Base-by-base conservation (phyloP, 148 eudicot genomes). In the Chenopodium suecicum region DNA sequence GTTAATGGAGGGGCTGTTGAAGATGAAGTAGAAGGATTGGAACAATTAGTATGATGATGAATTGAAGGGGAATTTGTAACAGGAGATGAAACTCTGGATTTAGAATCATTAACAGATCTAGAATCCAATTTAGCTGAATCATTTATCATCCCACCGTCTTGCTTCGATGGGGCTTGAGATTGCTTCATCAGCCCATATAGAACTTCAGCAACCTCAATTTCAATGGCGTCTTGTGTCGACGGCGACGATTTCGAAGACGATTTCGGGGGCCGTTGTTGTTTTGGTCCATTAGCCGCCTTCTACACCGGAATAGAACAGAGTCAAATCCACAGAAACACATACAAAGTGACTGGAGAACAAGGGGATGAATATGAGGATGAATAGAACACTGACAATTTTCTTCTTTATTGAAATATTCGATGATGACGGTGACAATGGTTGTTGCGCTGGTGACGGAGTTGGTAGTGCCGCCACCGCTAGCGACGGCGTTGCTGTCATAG, bases 131-230 rank as follows among this genome's bases (percentile, higher is more conserved):
- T 87, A 72, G 79, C 86, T 47, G 88, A 83, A 78, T 88, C 91
- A 84, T 80, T 88, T 4, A 83, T 70, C 70, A 41, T 8, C 58
- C 17, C 29, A 13, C 66, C 48, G 8, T 93, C 97, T 19, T 86
- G 92, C 80, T 90, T 92, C 0, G 76, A 77, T 47, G 95, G 91
- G 31, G 82, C 88, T 19, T 91, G 97, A 16, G 98, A 86, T 82
- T 94, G 98, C 60, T 93, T 90, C 98, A 84, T 94, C 83, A 94
- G 83, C 1, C 97, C 98, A 70, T 89, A 94, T 70, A 96, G 80
- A 25, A 94, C 98, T 84, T 96, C 98, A 0, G 99, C 99, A 2
- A 96, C 96, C 81, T 96, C 99, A 34, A 94, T 90, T 89, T 96
- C 99, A 3, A 96, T 91, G 78, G 94, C 99, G 56, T 94, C 99